A percentile compares a stretch with the other conserved stretches of the same genome.
Conservation (phyloP, 1,139 yeast genomes). For the Taphrina sp. region DNA sequence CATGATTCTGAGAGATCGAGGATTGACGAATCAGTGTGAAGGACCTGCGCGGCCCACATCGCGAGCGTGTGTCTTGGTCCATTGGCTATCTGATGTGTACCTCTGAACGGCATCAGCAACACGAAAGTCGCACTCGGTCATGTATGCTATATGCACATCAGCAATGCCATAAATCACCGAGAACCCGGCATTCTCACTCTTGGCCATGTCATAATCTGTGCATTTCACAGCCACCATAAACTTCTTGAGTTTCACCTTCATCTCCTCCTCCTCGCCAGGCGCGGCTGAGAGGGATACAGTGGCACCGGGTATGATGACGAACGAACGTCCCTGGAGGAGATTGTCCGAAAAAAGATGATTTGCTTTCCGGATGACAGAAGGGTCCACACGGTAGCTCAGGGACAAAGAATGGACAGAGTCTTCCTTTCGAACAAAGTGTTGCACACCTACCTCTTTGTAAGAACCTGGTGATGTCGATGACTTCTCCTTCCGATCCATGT, state of each 20-base stretch:
- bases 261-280: conserved; percentile 19
- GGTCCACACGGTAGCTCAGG: conserved; percentile 9
- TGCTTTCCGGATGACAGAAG: conserved; percentile 1
- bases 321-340: conserved; percentile 25
- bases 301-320: conserved; percentile 28
- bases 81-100: conserved; percentile 19
- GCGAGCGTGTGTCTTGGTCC: conserved; percentile 21
- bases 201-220: conserved; percentile 28
- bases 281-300: conserved; percentile 6
- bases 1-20: too few relatives aligned
- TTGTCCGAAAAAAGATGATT: conserved; percentile 20
- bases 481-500: not conserved
- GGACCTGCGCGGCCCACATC: conserved; percentile 5
- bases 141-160: conserved; percentile 26
- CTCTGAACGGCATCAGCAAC: conserved; percentile 20
- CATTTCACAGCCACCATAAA: conserved; percentile 27
- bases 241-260: conserved; percentile 23
- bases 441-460: conserved; percentile 12
- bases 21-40: too few relatives aligned
- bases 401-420: conserved; percentile 9
- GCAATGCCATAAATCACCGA: not conserved
- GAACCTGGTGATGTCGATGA: not conserved
- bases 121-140: conserved; percentile 15
- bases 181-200: conserved; percentile 6
- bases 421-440: conserved; percentile 25